phyloP scores from a whole-genome alignment of 2,329 filamentous ascomycete species.

The Paracorniculantispora psalliotae region DNA sequence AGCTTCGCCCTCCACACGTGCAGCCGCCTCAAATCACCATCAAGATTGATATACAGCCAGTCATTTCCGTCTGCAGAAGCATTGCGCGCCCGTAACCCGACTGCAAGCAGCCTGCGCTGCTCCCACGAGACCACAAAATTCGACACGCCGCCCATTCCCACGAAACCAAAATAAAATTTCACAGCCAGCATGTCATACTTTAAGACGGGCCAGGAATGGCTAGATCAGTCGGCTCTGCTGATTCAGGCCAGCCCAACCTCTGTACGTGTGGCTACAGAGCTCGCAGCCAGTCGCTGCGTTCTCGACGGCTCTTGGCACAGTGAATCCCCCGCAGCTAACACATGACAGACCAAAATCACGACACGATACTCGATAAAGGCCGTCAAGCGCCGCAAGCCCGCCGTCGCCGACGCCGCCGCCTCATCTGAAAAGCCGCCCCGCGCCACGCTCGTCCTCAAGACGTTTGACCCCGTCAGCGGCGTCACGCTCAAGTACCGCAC shows the following conservation, averaged over 20 bases:
- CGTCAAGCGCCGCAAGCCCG: conserved; percentile 23
- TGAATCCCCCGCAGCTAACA: neutral
- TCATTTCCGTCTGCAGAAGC: neutral
- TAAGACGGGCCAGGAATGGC: conserved; percentile 81
- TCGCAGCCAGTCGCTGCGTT: conserved; percentile 18
- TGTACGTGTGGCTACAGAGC: conserved; percentile 47
- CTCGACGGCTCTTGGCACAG: neutral
- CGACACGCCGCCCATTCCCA: neutral
- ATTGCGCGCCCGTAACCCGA: neutral
- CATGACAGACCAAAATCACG: conserved; percentile 75
- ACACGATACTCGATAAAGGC: conserved; percentile 79
- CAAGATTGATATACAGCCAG: neutral
- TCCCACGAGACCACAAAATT: conserved; percentile 4
- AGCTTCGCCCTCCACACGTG: neutral
- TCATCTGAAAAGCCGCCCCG: conserved; percentile 45
- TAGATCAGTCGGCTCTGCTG: conserved; percentile 79
- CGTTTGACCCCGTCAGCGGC: conserved; percentile 78
- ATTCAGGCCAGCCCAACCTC: conserved; percentile 80
- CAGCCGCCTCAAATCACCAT: too few relatives aligned
- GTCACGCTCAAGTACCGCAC: conserved; percentile 87
- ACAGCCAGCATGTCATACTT: conserved; percentile 67
- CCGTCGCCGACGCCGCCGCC: conserved; percentile 21
- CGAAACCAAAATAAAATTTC: neutral
- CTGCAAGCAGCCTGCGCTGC: neutral
- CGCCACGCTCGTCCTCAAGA: conserved; percentile 77